Base-by-base conservation (phyloP, 805 yeast genomes). In the Candida montana region DNA sequence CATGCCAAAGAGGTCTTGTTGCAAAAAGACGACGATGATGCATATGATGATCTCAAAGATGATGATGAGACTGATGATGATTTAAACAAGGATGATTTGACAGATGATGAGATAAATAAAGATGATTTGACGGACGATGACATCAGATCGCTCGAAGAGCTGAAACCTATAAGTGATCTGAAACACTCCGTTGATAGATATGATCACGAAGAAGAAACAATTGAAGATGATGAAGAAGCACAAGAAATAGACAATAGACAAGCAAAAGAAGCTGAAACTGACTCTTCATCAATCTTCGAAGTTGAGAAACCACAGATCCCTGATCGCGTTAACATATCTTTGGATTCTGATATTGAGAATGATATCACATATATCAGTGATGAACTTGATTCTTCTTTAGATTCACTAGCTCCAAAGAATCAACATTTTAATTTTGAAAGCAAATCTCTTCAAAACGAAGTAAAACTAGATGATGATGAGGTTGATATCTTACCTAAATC, bases 301-400 rank as follows among this genome's bases (percentile, higher is more conserved):
- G 36, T 33, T 13, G 30, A 39, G 9, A 31, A 20, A 13, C 39
- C 39, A n/a, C 12, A 19, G 5, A 21, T 29, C 24, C 35, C 29
- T 4, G 20, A 35, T 40, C n/a, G 31, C 18, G 16, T 9, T 17
- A 17, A 13, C 24, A 33, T 38, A 10, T 46, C 40, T 12, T 28
- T 38, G 16, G 37, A 42, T 5, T 47, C 52, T 27, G 32, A 40
- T 9, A 37, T 23, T 31, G 48, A 42, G 21, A 40, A 44, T n/a
- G 50, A 40, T n/a, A 40, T 46, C 17, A 39, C 40, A 23, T 41
- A 45, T 28, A 50, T 35, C 13, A 23, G 20, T 29, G 40, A 29
- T 7, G 54, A 50, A 24, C 43, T 33, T 18, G 52, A 50, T 24
- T 49, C 57, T 1, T 41, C 51, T 33, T 40, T 51, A 6, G 37